Base-by-base conservation (phyloP, 75 land plant species). In the Ceratopteris richardii region DNA sequence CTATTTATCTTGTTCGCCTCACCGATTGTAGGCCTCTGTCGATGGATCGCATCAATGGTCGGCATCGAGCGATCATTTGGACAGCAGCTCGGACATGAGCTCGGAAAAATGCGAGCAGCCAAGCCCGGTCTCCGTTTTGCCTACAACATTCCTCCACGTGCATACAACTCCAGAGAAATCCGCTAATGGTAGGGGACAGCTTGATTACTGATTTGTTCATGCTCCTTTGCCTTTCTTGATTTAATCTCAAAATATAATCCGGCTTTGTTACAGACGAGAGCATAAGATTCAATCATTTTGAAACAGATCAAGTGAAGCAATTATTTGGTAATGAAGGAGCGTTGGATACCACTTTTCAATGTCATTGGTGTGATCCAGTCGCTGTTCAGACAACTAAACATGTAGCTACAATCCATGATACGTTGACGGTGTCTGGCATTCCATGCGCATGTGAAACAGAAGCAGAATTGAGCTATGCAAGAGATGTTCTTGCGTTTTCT, bases 51-150 rank as follows among this genome's bases (percentile, higher is more conserved):
- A 46, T n/a, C 50, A n/a, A 17, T 21, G 54, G 28, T 14, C 50
- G 17, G 3, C 14, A n/a, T 5, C 50, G 54, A 14, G 24, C 13
- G 54, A 52, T 23, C 24, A 24, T 23, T 18, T 23, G 16, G 54
- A 52, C 5, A 52, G 28, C 2, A 14, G 28, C 54, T 52, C 54
- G 24, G 54, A 52, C 28, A 14, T 28, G 4, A 26, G 54, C 28
- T 19, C 25, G 28, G 54, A 52, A 7, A 52, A 52, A 28, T 52
- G 24, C 5, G 54, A 52, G 28, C 54, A 52, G 28, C 54, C 54
- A 1, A 52, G 54, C 54, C 54, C 54, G 1, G 54, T 52, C 5
- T 52, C 54, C 14, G 54, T 52, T 25, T 14, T 52, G 14, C 28
- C 5, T 1, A 46, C 29, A 26, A 25, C 54, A 1, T 52, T 24